Percentiles rank a stretch among this genome's conserved stretches.
Evolutionary conservation across 805 yeast species (phyloP).

Genomic region (Blastobotrys mokoenaii): DNA sequence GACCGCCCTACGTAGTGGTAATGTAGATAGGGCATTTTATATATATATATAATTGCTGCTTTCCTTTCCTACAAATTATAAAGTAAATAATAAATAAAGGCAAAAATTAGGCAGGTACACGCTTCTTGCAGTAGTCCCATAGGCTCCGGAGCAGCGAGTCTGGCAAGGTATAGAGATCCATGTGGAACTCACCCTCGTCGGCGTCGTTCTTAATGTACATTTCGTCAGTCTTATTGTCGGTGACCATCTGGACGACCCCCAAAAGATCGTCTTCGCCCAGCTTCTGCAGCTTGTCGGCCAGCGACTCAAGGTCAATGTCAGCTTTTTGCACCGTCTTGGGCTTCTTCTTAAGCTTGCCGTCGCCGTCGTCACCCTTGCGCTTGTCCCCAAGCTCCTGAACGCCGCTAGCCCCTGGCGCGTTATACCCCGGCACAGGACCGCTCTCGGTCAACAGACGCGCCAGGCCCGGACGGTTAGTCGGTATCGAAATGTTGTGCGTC

Average conservation of each 20-base stretch:
- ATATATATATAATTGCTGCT: not conserved
- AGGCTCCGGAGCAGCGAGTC: slow-evolving; percentile 83
- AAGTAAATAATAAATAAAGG: not conserved
- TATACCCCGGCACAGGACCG: slow-evolving; percentile 65
- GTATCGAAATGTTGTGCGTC: slow-evolving; percentile 71
- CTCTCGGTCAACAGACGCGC: slow-evolving; percentile 67
- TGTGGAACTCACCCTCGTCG: slow-evolving; percentile 94
- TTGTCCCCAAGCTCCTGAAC: slow-evolving; percentile 25
- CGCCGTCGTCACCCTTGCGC: slow-evolving; percentile 30
- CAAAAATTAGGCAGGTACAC: slow-evolving; percentile 25
- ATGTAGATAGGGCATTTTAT: too few species aligned
- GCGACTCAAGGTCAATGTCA: slow-evolving; percentile 74
- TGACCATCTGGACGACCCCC: slow-evolving; percentile 94
- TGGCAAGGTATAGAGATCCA: slow-evolving; percentile 90
- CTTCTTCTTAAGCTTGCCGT: slow-evolving; percentile 25
- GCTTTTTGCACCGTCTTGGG: slow-evolving; percentile 39
- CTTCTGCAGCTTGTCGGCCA: slow-evolving; percentile 84
- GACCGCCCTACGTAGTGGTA: too few species aligned
- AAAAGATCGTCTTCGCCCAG: slow-evolving; percentile 86
- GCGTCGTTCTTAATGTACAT: slow-evolving; percentile 94
- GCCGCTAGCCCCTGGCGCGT: slow-evolving; percentile 21
- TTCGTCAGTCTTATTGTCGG: slow-evolving; percentile 88
- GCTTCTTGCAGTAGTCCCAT: slow-evolving; percentile 88
- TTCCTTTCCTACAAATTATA: not conserved
- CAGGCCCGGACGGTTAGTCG: slow-evolving; percentile 64